These are phyloP conservation scores for Neofusicoccum kwambonambiense DNA, from an alignment of 2,329 filamentous ascomycete species.

Conservation along the genomic window DNA sequence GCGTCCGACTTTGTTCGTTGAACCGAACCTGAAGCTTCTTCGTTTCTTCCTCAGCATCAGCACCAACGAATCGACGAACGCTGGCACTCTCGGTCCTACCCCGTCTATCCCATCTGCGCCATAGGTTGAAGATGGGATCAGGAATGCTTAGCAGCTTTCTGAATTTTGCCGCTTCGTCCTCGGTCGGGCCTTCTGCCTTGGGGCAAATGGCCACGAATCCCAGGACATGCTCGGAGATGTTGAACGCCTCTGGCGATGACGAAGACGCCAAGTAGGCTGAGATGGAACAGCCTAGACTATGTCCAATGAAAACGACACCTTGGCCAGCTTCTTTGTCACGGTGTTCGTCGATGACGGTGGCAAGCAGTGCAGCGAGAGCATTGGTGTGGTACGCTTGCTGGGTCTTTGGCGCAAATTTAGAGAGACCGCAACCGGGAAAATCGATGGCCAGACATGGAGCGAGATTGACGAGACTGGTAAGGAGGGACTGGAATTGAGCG, in stretches of 20 bases:
- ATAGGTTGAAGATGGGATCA: conserved; percentile 69
- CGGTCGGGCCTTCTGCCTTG: conserved; percentile 60
- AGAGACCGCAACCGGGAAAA: conserved; percentile 84
- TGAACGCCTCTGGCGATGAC: conserved; percentile 51
- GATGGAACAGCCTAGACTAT: conserved; percentile 86
- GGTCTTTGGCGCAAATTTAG: conserved; percentile 65
- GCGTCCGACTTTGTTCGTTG: conserved; percentile 79
- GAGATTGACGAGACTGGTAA: conserved; percentile 78
- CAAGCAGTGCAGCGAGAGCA: conserved; percentile 72
- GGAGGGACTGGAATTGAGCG: conserved; percentile 78
- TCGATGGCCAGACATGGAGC: conserved; percentile 87
- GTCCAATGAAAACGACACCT: conserved; percentile 75
- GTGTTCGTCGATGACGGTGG: conserved; percentile 70
- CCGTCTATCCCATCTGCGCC: conserved; percentile 73
- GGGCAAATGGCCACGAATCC: conserved; percentile 84
- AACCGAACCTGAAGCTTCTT: conserved; percentile 68
- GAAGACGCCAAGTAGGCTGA: conserved; percentile 68
- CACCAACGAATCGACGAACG: conserved; percentile 73
- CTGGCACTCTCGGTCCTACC: conserved; percentile 77
- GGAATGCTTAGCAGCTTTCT: conserved; percentile 67
- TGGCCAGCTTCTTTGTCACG: conserved; percentile 65
- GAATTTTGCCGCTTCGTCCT: conserved; percentile 52
- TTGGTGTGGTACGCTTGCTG: conserved; percentile 80
- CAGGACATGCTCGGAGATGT: conserved; percentile 63
- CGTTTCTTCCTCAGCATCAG: conserved; percentile 63